Conservation (phyloP, 768 basidiomycete species). For the Lyophyllum shimeji region DNA sequence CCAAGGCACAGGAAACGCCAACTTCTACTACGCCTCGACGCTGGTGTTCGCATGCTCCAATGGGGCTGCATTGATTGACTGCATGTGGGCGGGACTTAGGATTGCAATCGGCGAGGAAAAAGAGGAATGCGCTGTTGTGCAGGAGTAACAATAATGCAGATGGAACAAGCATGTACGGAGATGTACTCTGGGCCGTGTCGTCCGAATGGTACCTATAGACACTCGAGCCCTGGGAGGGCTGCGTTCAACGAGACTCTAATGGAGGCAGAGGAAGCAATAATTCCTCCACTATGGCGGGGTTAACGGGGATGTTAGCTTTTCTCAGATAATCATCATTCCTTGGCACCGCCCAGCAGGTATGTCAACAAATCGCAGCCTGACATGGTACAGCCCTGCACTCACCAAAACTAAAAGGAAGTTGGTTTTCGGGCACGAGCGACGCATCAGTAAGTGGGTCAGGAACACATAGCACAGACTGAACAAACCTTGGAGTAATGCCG, state of each 20-base stretch:
- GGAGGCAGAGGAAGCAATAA: conserved; percentile 29
- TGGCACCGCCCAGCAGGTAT: neutral
- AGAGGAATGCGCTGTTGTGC: conserved; percentile 56
- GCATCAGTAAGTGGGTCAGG: conserved; percentile 10
- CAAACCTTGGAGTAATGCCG: conserved; percentile 91
- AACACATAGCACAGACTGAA: neutral
- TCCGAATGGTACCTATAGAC: neutral
- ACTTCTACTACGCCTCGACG: conserved; percentile 97
- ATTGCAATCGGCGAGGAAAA: conserved; percentile 61
- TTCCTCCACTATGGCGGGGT: conserved; percentile 41
- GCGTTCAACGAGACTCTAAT: conserved; percentile 9
- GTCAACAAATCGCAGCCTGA: neutral
- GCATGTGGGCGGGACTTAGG: conserved; percentile 79
- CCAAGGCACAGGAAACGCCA: conserved; percentile 93
- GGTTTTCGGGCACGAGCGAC: conserved; percentile 3
- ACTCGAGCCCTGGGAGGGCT: neutral
- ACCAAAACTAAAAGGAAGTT: conserved; percentile 41
- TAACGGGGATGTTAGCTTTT: conserved; percentile 43
- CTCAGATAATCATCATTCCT: conserved; percentile 58
- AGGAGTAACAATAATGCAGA: conserved; percentile 43
- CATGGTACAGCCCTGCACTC: conserved; percentile 6
- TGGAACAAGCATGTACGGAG: neutral
- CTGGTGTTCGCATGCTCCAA: conserved; percentile 90
- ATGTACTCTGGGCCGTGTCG: neutral
- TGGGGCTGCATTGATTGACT: conserved; percentile 81